Evolutionary conservation across 2,329 filamentous ascomycete species (phyloP), one percentile per base, ranked within the genome.

Genomic region (Mariannaea elegans): DNA sequence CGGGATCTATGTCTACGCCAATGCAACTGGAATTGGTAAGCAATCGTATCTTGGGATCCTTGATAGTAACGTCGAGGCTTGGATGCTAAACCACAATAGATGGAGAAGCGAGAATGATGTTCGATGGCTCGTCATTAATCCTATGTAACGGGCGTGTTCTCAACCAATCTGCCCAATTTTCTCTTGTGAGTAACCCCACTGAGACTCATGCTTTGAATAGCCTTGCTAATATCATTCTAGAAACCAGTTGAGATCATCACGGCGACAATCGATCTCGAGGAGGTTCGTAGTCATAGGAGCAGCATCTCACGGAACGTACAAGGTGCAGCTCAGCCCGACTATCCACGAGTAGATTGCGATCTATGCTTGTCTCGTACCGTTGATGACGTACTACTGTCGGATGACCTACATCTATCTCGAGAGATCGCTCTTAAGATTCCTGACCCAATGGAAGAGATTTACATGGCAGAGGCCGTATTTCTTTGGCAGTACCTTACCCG

Each of bases 241-340:
- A 27, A 27, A 9, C 79, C 80, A n/a, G 87, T 91, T 6, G 88
- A 91, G 66, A 87, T 91, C 4, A 76, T 89, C 16, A 85, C 82
- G 5, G 89, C 88, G 3, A 90, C 87, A 0, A 80, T 91, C 7
- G 88, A 91, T 66, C 77, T 91, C 2, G 91, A 94, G 68, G 87
- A 92, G 63, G 90, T 94, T 6, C 79, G 89, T 42, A 78, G 82
- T 2, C 87, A 81, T 65, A 80, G 90, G 0, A 84, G 76, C n/a
- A 77, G 80, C 1, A 79, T 82, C 13, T 84, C 83, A 12, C 80
- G 87, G 56, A 82, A 84, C 7, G 69, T 86, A 16, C 89, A 91
- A 71, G 83, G 86, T 7, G 81, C 85, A 57, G 58, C 72, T 75
- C 34, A 72, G 68, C 55, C 74, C 68, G 60, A 72, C 19, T 75